These are phyloP conservation scores for Pseudonitzschia delicatissima DNA, from an alignment of 108 stramenopile genomes.

Conservation along the genomic window DNA sequence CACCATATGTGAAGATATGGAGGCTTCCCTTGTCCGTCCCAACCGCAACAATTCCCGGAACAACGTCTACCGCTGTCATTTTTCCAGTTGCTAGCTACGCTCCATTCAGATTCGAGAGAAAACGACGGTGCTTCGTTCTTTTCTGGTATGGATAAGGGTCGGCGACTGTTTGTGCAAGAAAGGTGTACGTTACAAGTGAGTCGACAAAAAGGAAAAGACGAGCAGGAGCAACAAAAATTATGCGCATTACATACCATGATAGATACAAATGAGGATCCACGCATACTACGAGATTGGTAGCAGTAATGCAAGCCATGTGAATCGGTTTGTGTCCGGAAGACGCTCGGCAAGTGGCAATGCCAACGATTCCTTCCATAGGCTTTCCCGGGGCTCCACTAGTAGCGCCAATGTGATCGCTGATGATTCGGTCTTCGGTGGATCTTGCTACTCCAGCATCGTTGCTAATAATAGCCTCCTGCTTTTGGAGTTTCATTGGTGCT, in stretches of 20 bases:
- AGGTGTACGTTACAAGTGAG: too few relatives aligned
- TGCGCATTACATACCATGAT: constrained; percentile 31
- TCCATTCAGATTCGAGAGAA: constrained; percentile 43
- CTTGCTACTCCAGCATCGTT: not conserved
- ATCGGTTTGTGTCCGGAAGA: constrained; percentile 29
- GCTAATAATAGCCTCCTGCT: not conserved
- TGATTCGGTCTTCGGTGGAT: constrained; percentile 28
- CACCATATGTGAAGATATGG: constrained; percentile 59
- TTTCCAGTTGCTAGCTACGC: constrained; percentile 47
- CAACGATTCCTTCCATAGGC: constrained; percentile 26
- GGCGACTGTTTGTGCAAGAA: too few relatives aligned
- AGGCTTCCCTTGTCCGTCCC: constrained; percentile 75
- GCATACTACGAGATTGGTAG: constrained; percentile 29
- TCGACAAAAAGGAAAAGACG: not conserved
- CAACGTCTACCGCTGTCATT: constrained; percentile 51
- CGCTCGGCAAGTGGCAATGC: constrained; percentile 33
- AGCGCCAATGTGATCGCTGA: constrained; percentile 10
- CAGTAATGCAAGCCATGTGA: constrained; percentile 46
- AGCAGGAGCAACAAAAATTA: not conserved
- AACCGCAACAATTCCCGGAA: constrained; percentile 72
- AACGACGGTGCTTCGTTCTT: constrained; percentile 26
- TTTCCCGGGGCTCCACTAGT: constrained; percentile 1
- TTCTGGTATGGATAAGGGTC: constrained; percentile 22
- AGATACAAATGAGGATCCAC: constrained; percentile 59
- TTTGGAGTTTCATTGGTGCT: constrained; percentile 47